Evolutionary conservation across 139 green algal genomes (phyloP), one percentile per base, ranked within the genome.

Genomic region (Picochlorum sp.): DNA sequence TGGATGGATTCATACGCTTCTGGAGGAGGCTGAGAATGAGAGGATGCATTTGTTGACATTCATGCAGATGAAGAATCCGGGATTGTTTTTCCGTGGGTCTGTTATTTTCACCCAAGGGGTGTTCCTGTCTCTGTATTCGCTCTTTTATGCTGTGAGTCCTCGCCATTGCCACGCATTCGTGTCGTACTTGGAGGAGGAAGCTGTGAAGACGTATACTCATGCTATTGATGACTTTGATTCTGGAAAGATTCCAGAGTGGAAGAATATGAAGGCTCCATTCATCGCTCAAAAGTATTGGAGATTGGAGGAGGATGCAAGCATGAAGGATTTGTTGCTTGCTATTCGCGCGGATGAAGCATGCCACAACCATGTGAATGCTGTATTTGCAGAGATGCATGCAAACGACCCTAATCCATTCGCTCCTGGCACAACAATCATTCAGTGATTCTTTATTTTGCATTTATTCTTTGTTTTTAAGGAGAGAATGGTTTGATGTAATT

Each of bases 11-110:
- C 82, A 92, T 80, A 95, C 90, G 0, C 81, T 98, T 60, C 81
- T 98, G 37, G 88, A 96, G 62, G 92, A 98, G 74, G 89, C 89
- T 1, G 91, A 97, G 74, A 98, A 98, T 66, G 92, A 98, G 58
- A 62, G 85, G 64, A 94, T 92, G 87, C 89, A 96, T 78, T 78
- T 96, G 26, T 77, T 98, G 47, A 97, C 87, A 5, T 98, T 98
- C 80, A 63, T 98, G 73, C 45, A 94, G 71, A 62, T 98, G 16
- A 60, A 74, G 5, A 45, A 95, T 59, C 89, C 90, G 0, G 77
- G 80, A 4, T 51, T 67, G 7, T 45, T 88, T n/a, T 92, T 96
- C 78, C 71, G 92, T 5, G 57, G 38, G 4, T 63, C 80, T 11
- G 92, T 98, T 6, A 78, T 97, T 38, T 44, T 68, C 0, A 76